These are phyloP conservation scores for Leucocoprinus sp. DNA, from an alignment of 768 basidiomycete species.

Conservation along the genomic window DNA sequence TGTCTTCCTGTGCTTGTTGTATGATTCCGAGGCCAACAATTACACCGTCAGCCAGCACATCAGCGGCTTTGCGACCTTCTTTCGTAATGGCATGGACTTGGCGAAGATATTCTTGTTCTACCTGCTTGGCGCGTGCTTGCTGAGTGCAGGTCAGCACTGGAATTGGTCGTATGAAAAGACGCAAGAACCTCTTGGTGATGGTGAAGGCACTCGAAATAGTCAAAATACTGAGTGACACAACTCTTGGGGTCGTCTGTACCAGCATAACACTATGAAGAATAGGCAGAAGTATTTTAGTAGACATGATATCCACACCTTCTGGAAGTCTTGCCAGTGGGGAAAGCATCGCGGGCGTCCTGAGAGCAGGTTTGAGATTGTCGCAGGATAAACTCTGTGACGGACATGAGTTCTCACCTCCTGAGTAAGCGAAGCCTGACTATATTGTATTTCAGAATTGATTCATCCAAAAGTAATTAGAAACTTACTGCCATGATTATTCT, in stretches of 20 bases:
- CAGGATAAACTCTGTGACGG: constrained; percentile 5
- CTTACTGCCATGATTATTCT: constrained; percentile 17
- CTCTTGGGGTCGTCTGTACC: constrained; percentile 64
- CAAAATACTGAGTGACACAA: constrained; percentile 66
- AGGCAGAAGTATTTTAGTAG: constrained; percentile 1
- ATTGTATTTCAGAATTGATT: background rate
- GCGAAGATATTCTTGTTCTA: constrained; percentile 66
- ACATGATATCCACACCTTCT: constrained; percentile 38
- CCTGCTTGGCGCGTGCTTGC: constrained; percentile 44
- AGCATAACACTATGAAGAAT: constrained; percentile 67
- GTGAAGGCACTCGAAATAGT: constrained; percentile 91
- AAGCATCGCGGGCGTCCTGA: constrained; percentile 82
- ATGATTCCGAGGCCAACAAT: constrained; percentile 74
- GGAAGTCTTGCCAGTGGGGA: constrained; percentile 87
- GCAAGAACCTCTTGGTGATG: constrained; percentile 74
- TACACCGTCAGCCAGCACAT: constrained; percentile 64
- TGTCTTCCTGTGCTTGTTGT: constrained; percentile 35
- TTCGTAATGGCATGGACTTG: constrained; percentile 57
- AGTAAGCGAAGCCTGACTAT: constrained; percentile 41
- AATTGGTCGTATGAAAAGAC: background rate
- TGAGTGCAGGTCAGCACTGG: constrained; percentile 21
- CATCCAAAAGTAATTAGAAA: background rate
- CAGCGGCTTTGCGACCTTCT: constrained; percentile 64
- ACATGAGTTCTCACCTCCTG: constrained; percentile 27
- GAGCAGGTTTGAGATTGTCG: constrained; percentile 3